phyloP scores from a whole-genome alignment of 2,329 filamentous ascomycete genomes.

The Verticillium nubilum region DNA sequence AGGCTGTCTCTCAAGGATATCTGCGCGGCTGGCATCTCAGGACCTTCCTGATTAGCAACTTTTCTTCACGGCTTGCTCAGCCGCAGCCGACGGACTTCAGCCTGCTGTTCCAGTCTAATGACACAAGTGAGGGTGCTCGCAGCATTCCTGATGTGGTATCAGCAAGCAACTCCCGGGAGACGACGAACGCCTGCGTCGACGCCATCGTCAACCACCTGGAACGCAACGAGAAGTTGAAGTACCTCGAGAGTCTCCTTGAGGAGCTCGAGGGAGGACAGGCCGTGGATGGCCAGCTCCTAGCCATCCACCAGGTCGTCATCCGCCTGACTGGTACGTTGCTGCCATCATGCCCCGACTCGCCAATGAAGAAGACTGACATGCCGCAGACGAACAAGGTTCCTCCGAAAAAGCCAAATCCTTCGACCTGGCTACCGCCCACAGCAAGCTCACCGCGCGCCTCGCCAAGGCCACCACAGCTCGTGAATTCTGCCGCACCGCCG shows the following conservation, averaged over 20 bases:
- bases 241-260: conserved; percentile 31
- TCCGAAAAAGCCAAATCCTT: conserved; percentile 19
- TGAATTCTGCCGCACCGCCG: conserved; percentile 32
- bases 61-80: conserved; percentile 23
- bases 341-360: too few relatives aligned
- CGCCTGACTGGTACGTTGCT: conserved; percentile 30
- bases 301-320: conserved; percentile 35
- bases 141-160: conserved; percentile 3
- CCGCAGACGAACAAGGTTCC: conserved; percentile 5
- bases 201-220: conserved; percentile 26
- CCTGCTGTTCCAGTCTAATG: conserved; percentile 9
- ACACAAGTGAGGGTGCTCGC: not conserved
- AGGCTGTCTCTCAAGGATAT: conserved; percentile 27
- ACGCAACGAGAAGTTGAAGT: conserved; percentile 25
- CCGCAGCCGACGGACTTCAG: conserved; percentile 26
- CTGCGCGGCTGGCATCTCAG: conserved; percentile 40
- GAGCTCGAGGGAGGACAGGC: conserved; percentile 22
- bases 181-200: conserved; percentile 25
- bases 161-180: conserved; percentile 3
- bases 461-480: conserved; percentile 18
- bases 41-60: conserved; percentile 34
- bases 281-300: conserved; percentile 34
- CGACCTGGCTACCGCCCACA: conserved; percentile 35
- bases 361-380: not conserved
- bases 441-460: conserved; percentile 29